These are phyloP conservation scores for Pluteus cervinus DNA, from an alignment of 768 basidiomycete species.

Conservation along the genomic window DNA sequence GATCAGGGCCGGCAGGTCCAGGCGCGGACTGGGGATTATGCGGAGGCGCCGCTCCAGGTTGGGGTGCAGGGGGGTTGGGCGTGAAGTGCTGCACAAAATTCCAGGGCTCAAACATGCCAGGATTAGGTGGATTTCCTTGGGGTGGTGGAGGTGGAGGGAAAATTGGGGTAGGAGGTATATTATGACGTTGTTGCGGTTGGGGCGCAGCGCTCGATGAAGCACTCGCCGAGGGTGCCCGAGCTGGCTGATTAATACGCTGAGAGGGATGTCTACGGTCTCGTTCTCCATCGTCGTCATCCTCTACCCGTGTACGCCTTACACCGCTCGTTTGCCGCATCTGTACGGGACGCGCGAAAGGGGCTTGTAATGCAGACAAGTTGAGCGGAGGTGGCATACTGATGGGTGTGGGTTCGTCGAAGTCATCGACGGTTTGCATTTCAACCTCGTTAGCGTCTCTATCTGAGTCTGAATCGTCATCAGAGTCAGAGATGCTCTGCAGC, in stretches of 20 bases:
- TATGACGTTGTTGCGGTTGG: slow-evolving; percentile 9
- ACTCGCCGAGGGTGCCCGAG: slow-evolving; percentile 10
- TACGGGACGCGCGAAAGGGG: slow-evolving; percentile 6
- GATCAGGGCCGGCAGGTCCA: not conserved
- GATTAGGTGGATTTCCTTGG: slow-evolving; percentile 7
- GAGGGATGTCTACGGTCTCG: slow-evolving; percentile 62
- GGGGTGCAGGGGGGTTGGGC: not conserved
- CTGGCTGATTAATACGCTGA: slow-evolving; percentile 36
- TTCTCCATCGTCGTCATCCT: slow-evolving; percentile 57
- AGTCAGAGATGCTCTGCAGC: slow-evolving; percentile 14
- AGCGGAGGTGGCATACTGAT: too few relatives aligned
- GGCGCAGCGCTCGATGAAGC: slow-evolving; percentile 15
- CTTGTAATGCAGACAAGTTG: slow-evolving; percentile 3
- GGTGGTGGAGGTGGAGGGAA: slow-evolving; percentile 5
- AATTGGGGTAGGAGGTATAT: slow-evolving; percentile 5
- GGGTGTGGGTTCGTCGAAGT: too few relatives aligned
- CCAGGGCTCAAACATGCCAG: slow-evolving; percentile 8
- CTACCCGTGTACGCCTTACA: slow-evolving; percentile 48
- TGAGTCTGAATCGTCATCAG: slow-evolving; percentile 6
- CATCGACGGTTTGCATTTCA: slow-evolving; percentile 6
- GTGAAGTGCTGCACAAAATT: not conserved
- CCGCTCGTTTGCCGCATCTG: slow-evolving; percentile 16
- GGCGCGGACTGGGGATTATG: not conserved
- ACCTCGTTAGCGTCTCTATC: slow-evolving; percentile 6
- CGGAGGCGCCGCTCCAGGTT: not conserved